phyloP scores from a whole-genome alignment of 2,329 filamentous ascomycete genomes.

The Botrytis fabae region DNA sequence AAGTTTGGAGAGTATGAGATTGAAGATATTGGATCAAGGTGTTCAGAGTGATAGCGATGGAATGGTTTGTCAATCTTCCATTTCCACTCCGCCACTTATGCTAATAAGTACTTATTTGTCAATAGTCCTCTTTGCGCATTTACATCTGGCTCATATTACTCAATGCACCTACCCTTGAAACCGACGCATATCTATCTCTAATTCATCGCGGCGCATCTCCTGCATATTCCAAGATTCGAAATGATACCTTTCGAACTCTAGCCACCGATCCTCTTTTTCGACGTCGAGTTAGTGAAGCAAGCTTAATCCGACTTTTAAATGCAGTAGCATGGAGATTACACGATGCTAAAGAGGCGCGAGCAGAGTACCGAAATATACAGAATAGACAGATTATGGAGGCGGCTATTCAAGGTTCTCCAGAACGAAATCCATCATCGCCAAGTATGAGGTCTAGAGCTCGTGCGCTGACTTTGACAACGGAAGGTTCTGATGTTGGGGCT shows the following conservation, averaged over 20 bases:
- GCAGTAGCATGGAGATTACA: conserved; percentile 92
- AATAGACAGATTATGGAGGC: conserved; percentile 30
- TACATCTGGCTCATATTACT: conserved; percentile 96
- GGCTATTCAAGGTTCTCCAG: conserved; percentile 37
- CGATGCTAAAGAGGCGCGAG: conserved; percentile 61
- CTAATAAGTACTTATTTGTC: conserved; percentile 26
- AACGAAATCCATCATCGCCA: conserved; percentile 33
- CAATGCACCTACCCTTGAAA: conserved; percentile 79
- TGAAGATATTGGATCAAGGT: conserved; percentile 73
- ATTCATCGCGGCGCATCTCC: conserved; percentile 92
- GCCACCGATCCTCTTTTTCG: conserved; percentile 97
- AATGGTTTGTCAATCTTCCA: conserved; percentile 59
- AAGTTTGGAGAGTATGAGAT: conserved; percentile 68
- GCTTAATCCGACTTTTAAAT: conserved; percentile 89
- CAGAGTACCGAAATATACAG: conserved; percentile 24
- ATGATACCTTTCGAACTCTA: conserved; percentile 95
- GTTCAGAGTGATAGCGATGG: conserved; percentile 77
- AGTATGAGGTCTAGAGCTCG: conserved; percentile 49
- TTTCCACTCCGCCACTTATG: conserved; percentile 17
- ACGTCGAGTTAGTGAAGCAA: conserved; percentile 91
- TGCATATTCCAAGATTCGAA: conserved; percentile 95
- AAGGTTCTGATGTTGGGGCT: conserved; percentile 61
- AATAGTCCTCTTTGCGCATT: conserved; percentile 83
- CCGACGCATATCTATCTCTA: conserved; percentile 84
- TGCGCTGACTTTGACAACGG: conserved; percentile 61